Percentiles rank a stretch among this genome's conserved stretches.
Conservation (phyloP, 2,329 filamentous ascomycete species). For the Fusarium sp. region DNA sequence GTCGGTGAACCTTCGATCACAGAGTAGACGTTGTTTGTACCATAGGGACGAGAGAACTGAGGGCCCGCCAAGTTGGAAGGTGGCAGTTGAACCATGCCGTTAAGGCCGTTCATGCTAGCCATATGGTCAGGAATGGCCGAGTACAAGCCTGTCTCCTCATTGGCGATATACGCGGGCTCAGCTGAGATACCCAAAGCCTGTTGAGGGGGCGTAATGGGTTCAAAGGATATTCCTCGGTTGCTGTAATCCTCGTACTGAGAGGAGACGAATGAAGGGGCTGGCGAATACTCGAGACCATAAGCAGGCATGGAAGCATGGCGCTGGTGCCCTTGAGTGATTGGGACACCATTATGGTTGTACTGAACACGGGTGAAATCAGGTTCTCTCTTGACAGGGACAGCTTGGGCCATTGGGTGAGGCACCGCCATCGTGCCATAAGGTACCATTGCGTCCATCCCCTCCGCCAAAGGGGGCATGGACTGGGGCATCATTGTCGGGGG, state of each 20-base stretch:
- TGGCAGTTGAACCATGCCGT: slow-evolving; percentile 90
- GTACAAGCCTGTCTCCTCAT: slow-evolving; percentile 96
- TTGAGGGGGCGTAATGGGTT: slow-evolving; percentile 95
- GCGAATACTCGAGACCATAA: slow-evolving; percentile 94
- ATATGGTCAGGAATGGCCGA: slow-evolving; percentile 92
- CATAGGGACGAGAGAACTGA: slow-evolving; percentile 81
- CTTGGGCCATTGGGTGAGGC: slow-evolving; percentile 74
- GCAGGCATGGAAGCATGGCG: slow-evolving; percentile 98
- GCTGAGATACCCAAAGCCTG: slow-evolving; percentile 82
- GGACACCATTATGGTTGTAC: slow-evolving; percentile 92
- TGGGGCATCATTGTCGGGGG: slow-evolving; percentile 82
- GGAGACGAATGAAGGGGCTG: slow-evolving; percentile 97
- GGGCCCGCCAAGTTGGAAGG: slow-evolving; percentile 83
- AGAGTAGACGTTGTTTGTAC: slow-evolving; percentile 84
- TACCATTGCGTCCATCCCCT: slow-evolving; percentile 78
- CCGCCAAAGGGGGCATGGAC: slow-evolving; percentile 65
- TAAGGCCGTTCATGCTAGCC: slow-evolving; percentile 75
- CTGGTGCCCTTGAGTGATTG: slow-evolving; percentile 84
- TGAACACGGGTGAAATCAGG: slow-evolving; percentile 83
- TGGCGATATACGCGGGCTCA: slow-evolving; percentile 96
- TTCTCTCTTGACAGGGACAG: slow-evolving; percentile 83
- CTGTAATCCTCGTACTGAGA: slow-evolving; percentile 99
- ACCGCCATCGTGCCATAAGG: slow-evolving; percentile 76
- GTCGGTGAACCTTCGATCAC: slow-evolving; percentile 98
- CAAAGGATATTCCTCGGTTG: slow-evolving; percentile 93